phyloP scores from a whole-genome alignment of 192 early-diverging fungal species.

The Gaertneriomyces semiglobifer region DNA sequence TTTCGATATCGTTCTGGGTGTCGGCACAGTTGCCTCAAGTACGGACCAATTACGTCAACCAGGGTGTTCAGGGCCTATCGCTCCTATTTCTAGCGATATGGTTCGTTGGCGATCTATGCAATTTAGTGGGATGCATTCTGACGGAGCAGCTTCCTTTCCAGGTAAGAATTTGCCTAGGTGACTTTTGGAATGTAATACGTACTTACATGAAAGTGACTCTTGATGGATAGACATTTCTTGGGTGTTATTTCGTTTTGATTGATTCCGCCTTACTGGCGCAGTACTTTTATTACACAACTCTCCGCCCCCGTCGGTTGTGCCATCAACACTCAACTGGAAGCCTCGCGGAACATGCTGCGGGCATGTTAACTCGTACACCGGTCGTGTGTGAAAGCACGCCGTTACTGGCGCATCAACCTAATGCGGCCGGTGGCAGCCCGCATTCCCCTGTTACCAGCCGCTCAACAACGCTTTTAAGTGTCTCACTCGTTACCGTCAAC shows the following conservation, averaged over 20 bases:
- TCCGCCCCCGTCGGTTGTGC: no score
- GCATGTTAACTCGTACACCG: no score
- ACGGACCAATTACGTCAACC: constrained; percentile 50
- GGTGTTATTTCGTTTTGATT: constrained; percentile 46
- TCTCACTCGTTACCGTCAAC: no score
- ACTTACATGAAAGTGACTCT: background rate
- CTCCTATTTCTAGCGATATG: constrained; percentile 61
- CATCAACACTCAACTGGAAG: no score
- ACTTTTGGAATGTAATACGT: background rate
- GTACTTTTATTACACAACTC: constrained; percentile 31
- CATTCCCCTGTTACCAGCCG: no score
- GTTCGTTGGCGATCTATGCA: constrained; percentile 69
- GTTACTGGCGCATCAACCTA: no score
- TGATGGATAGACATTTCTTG: constrained; percentile 48
- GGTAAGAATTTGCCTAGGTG: constrained; percentile 26
- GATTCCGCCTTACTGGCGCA: constrained; percentile 41
- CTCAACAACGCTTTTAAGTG: no score
- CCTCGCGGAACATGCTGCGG: no score
- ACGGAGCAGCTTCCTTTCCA: constrained; percentile 78
- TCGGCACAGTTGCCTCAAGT: constrained; percentile 73
- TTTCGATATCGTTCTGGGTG: constrained; percentile 64
- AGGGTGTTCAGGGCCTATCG: constrained; percentile 49
- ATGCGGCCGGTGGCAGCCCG: no score
- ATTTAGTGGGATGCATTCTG: constrained; percentile 66
- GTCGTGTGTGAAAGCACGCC: no score